phyloP scores from a whole-genome alignment of 345 rosid genomes.

The Hibiscus mutabilis region DNA sequence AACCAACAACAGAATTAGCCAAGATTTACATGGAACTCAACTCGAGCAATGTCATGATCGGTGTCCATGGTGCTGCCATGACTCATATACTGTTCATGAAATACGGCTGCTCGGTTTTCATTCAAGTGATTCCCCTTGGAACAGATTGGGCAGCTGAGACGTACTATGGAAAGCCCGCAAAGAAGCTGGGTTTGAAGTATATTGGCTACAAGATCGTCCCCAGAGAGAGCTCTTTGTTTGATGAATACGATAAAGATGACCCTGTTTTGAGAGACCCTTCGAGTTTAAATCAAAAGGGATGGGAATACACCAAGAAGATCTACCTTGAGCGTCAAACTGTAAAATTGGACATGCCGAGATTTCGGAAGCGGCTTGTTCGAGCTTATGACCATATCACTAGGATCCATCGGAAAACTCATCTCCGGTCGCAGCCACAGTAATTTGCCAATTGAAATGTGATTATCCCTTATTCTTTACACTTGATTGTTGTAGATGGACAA shows the following conservation, averaged over 20 bases:
- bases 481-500: background rate
- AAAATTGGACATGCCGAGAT: constrained; percentile 37
- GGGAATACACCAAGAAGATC: constrained; percentile 58
- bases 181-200: constrained; percentile 56
- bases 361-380: constrained; percentile 35
- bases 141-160: constrained; percentile 68
- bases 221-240: constrained; percentile 52
- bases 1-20: constrained; percentile 41
- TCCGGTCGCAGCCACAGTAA: background rate
- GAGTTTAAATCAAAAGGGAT: constrained; percentile 43
- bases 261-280: constrained; percentile 46
- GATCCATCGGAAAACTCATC: constrained; percentile 9
- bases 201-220: constrained; percentile 41
- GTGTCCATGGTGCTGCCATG: constrained; percentile 79
- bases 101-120: constrained; percentile 53
- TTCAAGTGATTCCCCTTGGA: constrained; percentile 64
- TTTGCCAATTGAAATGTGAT: background rate
- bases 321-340: constrained; percentile 55
- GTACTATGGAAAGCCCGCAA: constrained; percentile 60
- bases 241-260: constrained; percentile 36
- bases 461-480: background rate
- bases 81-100: constrained; percentile 58
- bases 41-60: constrained; percentile 61
- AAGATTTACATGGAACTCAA: constrained; percentile 43
- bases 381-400: constrained; percentile 32